Evolutionary conservation across 352 stramenopile species (phyloP).

Genomic region (Pythium phragmiticola): DNA sequence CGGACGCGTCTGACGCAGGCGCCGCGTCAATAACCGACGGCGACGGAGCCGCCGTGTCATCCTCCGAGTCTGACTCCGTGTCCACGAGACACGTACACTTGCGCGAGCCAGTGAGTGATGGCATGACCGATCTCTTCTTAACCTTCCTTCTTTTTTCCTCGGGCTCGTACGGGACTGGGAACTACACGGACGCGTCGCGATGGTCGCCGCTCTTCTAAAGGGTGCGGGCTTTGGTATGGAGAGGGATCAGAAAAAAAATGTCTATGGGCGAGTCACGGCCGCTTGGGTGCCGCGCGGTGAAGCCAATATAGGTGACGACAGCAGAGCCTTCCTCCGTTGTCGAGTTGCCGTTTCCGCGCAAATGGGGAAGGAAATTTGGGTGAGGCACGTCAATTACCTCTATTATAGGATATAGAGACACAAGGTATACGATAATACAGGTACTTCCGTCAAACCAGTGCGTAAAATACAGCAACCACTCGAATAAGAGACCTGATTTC

Average conservation of each 20-base stretch:
- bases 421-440: conserved; percentile 8
- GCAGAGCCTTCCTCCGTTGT: neutral
- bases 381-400: conserved; percentile 16
- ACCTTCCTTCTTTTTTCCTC: neutral
- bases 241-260: neutral
- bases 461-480: conserved; percentile 5
- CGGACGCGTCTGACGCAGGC: neutral
- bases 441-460: neutral
- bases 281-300: neutral
- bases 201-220: neutral
- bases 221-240: neutral
- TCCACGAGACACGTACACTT: conserved; percentile 74
- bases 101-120: conserved; percentile 19
- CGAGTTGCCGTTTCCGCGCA: conserved; percentile 25
- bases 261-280: neutral
- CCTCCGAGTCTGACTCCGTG: conserved; percentile 73
- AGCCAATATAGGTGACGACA: neutral
- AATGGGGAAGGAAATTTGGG: conserved; percentile 2
- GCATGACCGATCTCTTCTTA: conserved; percentile 4
- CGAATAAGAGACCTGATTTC: conserved; percentile 24
- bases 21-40: neutral
- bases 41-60: conserved; percentile 27
- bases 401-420: neutral
- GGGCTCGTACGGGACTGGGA: neutral
- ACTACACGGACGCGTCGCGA: neutral